These are phyloP conservation scores for Diaporthe destruens DNA, from an alignment of 2,329 filamentous ascomycete genomes.

Conservation along the genomic window DNA sequence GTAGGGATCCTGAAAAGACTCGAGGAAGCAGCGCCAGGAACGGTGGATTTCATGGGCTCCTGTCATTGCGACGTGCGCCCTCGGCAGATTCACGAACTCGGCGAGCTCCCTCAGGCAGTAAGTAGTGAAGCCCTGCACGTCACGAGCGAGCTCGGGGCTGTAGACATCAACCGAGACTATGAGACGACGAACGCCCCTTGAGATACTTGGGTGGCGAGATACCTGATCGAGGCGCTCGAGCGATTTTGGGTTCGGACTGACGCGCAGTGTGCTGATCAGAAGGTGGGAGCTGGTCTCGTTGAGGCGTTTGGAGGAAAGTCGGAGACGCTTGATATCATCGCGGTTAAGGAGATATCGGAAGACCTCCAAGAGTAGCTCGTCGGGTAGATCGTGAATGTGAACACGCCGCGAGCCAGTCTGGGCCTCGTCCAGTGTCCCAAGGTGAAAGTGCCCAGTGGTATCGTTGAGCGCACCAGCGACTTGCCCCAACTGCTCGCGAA, in stretches of 20 bases:
- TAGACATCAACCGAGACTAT: constrained; percentile 5
- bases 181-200: constrained; percentile 7
- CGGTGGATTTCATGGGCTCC: neutral
- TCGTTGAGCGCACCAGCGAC: no score
- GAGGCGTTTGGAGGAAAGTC: constrained; percentile 1
- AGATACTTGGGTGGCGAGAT: neutral
- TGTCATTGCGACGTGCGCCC: neutral
- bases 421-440: neutral
- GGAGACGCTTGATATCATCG: neutral
- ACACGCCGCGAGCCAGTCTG: neutral
- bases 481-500: no score
- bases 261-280: neutral
- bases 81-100: neutral
- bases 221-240: neutral
- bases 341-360: neutral
- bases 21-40: neutral
- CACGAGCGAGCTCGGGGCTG: neutral
- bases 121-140: neutral
- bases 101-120: neutral
- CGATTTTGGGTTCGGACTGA: neutral
- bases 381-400: neutral
- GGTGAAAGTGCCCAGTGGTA: neutral
- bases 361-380: neutral
- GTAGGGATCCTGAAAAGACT: neutral
- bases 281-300: constrained; percentile 22